Evolutionary conservation across 495 filamentous ascomycete genomes (phyloP).

Genomic region (Penicillium verhagenii): DNA sequence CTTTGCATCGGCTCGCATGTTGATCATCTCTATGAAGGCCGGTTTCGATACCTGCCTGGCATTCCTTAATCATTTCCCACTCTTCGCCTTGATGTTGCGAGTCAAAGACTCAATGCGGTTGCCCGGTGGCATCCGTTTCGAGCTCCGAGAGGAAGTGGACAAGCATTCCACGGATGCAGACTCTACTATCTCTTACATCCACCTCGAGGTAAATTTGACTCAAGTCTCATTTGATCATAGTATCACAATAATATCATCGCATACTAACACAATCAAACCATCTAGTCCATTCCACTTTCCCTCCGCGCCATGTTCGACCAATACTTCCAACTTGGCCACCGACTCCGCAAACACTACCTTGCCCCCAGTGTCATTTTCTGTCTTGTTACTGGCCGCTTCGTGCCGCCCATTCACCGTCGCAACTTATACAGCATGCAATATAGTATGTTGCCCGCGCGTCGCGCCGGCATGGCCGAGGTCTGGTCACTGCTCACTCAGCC

Average conservation of each 20-base stretch:
- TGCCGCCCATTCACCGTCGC: constrained; percentile 87
- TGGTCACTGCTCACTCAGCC: constrained; percentile 73
- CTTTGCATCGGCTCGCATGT: constrained; percentile 91
- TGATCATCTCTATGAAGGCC: constrained; percentile 89
- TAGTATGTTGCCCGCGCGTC: constrained; percentile 86
- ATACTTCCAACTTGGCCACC: constrained; percentile 90
- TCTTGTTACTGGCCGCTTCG: constrained; percentile 84
- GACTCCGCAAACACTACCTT: constrained; percentile 92
- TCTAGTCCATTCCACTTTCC: constrained; percentile 82
- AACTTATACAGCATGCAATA: constrained; percentile 97
- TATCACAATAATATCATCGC: constrained; percentile 4
- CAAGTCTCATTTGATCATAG: not conserved
- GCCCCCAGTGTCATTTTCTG: constrained; percentile 83
- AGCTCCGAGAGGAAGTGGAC: constrained; percentile 63
- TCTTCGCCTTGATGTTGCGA: constrained; percentile 96
- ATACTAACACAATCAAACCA: constrained; percentile 2
- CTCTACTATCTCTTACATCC: constrained; percentile 67
- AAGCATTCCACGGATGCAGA: constrained; percentile 18
- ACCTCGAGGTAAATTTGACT: constrained; percentile 62
- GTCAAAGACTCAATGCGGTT: constrained; percentile 89
- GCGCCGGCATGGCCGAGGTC: constrained; percentile 78
- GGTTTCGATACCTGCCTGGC: constrained; percentile 85
- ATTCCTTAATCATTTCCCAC: constrained; percentile 95
- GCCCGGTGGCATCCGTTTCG: constrained; percentile 91
- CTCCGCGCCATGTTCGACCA: constrained; percentile 92